phyloP scores from a whole-genome alignment of 2,329 filamentous ascomycete species.

The Aspergillus piperis region DNA sequence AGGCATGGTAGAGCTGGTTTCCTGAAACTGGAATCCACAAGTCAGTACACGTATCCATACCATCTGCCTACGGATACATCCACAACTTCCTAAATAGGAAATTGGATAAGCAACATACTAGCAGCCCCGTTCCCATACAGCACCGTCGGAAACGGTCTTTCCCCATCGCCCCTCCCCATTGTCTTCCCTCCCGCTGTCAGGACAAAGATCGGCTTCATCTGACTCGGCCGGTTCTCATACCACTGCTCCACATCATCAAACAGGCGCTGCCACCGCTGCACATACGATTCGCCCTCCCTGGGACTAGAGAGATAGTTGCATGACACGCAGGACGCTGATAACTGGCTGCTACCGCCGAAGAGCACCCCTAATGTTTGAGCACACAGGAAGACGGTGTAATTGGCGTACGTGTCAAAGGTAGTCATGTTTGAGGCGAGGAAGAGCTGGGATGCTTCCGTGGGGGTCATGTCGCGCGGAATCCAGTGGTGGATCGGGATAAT shows the following conservation, averaged over 20 bases:
- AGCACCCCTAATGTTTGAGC: constrained; percentile 49
- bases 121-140: constrained; percentile 30
- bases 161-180: constrained; percentile 5
- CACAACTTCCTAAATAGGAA: no score
- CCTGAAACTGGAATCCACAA: constrained; percentile 28
- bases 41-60: no score
- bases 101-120: constrained; percentile 19
- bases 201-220: constrained; percentile 32
- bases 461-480: constrained; percentile 35
- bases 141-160: constrained; percentile 29
- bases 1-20: constrained; percentile 39
- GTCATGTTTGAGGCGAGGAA: constrained; percentile 29
- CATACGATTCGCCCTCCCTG: constrained; percentile 21
- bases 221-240: constrained; percentile 36
- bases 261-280: constrained; percentile 42
- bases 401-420: constrained; percentile 52
- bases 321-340: constrained; percentile 14
- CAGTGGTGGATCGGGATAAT: constrained; percentile 53
- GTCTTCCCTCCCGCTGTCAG: constrained; percentile 12
- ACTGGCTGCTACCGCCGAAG: constrained; percentile 15
- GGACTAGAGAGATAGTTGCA: constrained; percentile 21
- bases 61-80: no score
- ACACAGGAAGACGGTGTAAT: constrained; percentile 53
- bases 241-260: constrained; percentile 47
- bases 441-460: constrained; percentile 23